These are phyloP conservation scores for Bertia moriformis DNA, from an alignment of 2,329 filamentous ascomycete genomes.

Conservation along the genomic window DNA sequence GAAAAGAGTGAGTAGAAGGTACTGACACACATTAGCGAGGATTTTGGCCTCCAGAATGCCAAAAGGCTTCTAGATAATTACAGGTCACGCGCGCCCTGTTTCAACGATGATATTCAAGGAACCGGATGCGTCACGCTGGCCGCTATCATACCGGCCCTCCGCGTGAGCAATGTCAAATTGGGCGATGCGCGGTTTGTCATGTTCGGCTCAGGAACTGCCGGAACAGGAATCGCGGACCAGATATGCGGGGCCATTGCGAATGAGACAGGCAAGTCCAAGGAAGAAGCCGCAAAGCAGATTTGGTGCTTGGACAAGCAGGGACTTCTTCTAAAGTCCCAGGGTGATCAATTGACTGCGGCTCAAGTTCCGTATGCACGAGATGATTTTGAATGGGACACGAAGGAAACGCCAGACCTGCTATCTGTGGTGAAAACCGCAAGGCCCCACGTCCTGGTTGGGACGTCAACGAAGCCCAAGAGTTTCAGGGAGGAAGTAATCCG, in stretches of 20 bases:
- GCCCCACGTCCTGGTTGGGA: constrained; percentile 72
- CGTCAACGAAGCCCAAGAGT: constrained; percentile 61
- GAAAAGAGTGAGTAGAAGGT: neutral
- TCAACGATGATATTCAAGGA: constrained; percentile 84
- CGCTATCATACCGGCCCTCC: constrained; percentile 62
- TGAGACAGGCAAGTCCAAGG: constrained; percentile 48
- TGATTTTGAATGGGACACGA: constrained; percentile 45
- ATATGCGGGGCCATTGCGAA: constrained; percentile 65
- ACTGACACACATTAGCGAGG: constrained; percentile 32
- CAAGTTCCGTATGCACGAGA: constrained; percentile 55
- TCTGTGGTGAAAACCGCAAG: constrained; percentile 56
- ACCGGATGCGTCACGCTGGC: constrained; percentile 79
- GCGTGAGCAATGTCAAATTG: constrained; percentile 52
- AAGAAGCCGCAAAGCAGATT: constrained; percentile 68
- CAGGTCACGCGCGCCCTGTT: constrained; percentile 60
- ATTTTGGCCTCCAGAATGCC: constrained; percentile 68
- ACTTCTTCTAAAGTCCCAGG: constrained; percentile 50
- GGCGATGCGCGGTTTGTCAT: constrained; percentile 57
- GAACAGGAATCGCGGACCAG: constrained; percentile 75
- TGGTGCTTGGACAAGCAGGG: constrained; percentile 70
- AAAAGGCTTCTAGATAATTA: constrained; percentile 65
- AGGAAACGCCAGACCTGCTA: constrained; percentile 41
- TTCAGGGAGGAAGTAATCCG: constrained; percentile 63
- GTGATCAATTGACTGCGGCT: constrained; percentile 45
- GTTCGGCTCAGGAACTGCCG: constrained; percentile 71